Base-by-base conservation (phyloP, 2,329 filamentous ascomycete species). In the Diaporthe citri region DNA sequence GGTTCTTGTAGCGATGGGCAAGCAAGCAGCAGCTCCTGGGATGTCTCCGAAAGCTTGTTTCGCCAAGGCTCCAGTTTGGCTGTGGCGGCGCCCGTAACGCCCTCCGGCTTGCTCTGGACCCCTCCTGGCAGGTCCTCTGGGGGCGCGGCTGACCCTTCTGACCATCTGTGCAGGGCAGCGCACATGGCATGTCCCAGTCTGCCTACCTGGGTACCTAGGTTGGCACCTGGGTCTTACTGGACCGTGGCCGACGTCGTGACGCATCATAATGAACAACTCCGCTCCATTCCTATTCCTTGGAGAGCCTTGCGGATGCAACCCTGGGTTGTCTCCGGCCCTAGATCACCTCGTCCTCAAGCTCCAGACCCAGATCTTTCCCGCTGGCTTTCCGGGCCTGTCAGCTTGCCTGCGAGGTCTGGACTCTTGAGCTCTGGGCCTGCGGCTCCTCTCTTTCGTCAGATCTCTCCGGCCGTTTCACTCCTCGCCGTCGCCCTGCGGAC, bases 21-120 rank as follows among this genome's bases (percentile, higher is more conserved):
- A 57, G 31, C 22, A 13, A 6, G 12, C 55, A 59, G 28, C 36
- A n/a, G 39, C 25, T 7, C 34, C 60, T 64, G 55, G 55, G 39
- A 39, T 72, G 56, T 72, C 51, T 36, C 51, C 43, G 25, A 69
- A 62, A 52, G 52, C 62, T 71, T 71, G 66, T 71, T 62, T 62
- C 57, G 73, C 66, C 56, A 56, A 74, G 73, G 46, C 36, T 41
- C 66, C 64, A 41, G 57, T 57, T 48, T 74, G 72, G 20, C 66
- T 31, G 56, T 46, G 28, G 39, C 31, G 34, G 52, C 57, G 15
- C 25, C 71, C n/a, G 55, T 41, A 71, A 46, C 55, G 52, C 43
- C 31, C 6, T 31, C 64, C 66, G 64, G 36, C 66, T 52, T 57
- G 71, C 71, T 10, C 66, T 70, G 52, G 28, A 31, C 28, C 52